phyloP scores from a whole-genome alignment of 257 asterid species.

The Striga asiatica region DNA sequence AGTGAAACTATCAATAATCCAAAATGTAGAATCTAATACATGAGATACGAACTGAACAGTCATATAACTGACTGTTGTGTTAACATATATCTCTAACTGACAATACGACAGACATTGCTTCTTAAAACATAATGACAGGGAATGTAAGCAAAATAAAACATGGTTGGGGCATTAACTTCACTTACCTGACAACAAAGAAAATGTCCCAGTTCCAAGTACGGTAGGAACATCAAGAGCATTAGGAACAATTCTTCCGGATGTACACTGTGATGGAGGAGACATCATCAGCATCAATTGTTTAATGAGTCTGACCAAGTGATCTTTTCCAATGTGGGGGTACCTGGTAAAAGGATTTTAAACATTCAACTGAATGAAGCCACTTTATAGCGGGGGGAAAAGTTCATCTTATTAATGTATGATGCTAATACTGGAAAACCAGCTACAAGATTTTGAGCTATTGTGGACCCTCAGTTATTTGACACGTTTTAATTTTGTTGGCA shows the following conservation, averaged over 20 bases:
- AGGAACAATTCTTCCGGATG: slow-evolving; percentile 42
- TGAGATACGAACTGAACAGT: neutral
- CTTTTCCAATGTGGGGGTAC: slow-evolving; percentile 72
- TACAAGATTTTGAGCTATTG: slow-evolving; percentile 5
- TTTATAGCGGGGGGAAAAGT: slow-evolving; percentile 2
- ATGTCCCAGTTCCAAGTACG: slow-evolving; percentile 77
- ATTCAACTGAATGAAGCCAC: slow-evolving; percentile 15
- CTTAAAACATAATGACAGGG: neutral
- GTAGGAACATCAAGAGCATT: slow-evolving; percentile 94
- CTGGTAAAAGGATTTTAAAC: slow-evolving; percentile 25
- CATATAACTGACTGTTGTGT: neutral
- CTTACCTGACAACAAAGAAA: slow-evolving; percentile 76
- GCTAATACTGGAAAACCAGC: neutral
- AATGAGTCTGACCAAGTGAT: slow-evolving; percentile 72
- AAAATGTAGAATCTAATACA: slow-evolving; percentile 3
- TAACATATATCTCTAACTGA: slow-evolving; percentile 3
- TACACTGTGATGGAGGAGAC: slow-evolving; percentile 53
- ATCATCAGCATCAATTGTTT: slow-evolving; percentile 61
- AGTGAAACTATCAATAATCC: neutral
- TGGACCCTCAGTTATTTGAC: neutral
- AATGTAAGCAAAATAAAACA: slow-evolving; percentile 13
- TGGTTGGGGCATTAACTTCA: slow-evolving; percentile 15
- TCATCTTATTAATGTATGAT: slow-evolving; percentile 1
- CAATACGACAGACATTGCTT: slow-evolving; percentile 3
- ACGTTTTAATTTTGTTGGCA: neutral